A percentile compares a stretch with the other conserved stretches of the same genome.
Evolutionary conservation across 805 yeast species (phyloP).

Genomic region (Ogataea zsoltii): DNA sequence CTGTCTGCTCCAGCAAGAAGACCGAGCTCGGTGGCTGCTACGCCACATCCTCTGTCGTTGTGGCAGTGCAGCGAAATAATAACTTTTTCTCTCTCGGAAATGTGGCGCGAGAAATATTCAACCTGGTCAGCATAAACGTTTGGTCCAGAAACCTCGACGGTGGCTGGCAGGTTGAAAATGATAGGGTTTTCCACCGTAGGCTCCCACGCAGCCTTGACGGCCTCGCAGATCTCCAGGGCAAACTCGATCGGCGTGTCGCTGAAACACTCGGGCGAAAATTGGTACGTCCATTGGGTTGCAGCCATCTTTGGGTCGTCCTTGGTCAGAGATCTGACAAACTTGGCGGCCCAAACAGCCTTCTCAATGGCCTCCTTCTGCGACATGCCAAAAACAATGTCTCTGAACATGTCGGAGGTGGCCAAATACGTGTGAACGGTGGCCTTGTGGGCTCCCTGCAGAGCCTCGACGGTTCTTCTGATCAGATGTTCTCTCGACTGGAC

Average conservation of each 20-base stretch:
- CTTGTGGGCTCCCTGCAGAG: conserved; percentile 68
- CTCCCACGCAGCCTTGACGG: conserved; percentile 77
- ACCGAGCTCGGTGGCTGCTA: conserved; percentile 79
- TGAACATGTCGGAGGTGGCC: conserved; percentile 74
- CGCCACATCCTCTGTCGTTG: conserved; percentile 83
- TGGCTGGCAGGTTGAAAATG: conserved; percentile 78
- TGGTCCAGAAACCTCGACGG: conserved; percentile 77
- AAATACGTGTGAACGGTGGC: conserved; percentile 73
- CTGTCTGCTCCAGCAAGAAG: conserved; percentile 82
- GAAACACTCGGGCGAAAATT: conserved; percentile 79
- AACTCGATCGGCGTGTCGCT: conserved; percentile 73
- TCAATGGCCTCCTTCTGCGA: conserved; percentile 64
- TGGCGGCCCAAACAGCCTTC: conserved; percentile 71
- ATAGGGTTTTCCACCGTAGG: conserved; percentile 75
- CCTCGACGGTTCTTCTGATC: conserved; percentile 71
- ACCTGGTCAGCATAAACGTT: conserved; percentile 79
- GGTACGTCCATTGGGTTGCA: conserved; percentile 68
- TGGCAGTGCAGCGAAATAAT: conserved; percentile 73
- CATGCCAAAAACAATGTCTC: conserved; percentile 77
- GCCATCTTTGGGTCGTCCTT: conserved; percentile 69
- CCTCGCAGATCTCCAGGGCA: conserved; percentile 76
- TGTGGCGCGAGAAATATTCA: conserved; percentile 69
- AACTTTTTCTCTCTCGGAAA: conserved; percentile 69
- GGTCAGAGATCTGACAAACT: conserved; percentile 65
- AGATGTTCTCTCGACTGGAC: conserved; percentile 78